Evolutionary conservation across 2,329 filamentous ascomycete species (phyloP).

Genomic region (Aspergillus japonicus): DNA sequence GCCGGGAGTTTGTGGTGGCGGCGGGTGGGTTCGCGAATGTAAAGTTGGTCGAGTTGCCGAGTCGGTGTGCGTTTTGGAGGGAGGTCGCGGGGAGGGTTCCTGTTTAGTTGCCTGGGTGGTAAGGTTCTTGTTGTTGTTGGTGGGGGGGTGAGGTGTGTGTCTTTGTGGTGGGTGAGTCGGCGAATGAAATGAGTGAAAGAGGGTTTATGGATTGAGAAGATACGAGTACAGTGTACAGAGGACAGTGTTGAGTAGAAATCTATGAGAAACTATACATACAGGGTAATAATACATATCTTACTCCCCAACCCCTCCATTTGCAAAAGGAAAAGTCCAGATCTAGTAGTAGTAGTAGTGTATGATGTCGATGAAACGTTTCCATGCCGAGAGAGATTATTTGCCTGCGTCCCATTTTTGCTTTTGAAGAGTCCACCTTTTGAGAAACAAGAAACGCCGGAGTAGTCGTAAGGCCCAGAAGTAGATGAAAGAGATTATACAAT

Average conservation of each 20-base stretch:
- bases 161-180: background rate
- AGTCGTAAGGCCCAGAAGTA: background rate
- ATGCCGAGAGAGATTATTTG: background rate
- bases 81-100: conserved; percentile 48
- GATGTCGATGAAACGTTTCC: background rate
- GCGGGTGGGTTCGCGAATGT: conserved; percentile 47
- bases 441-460: background rate
- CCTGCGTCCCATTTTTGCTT: too few species aligned
- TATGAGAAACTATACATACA: background rate
- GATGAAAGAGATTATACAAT: background rate
- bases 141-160: background rate
- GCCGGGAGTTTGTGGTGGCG: conserved; percentile 54
- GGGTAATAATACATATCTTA: background rate
- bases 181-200: background rate
- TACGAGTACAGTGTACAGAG: too few species aligned
- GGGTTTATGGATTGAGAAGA: too few species aligned
- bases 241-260: background rate
- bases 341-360: background rate
- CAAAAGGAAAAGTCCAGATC: background rate
- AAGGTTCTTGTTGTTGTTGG: too few species aligned
- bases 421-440: too few species aligned
- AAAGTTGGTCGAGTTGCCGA: conserved; percentile 40
- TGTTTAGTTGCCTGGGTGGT: conserved; percentile 34
- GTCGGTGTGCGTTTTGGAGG: conserved; percentile 57
- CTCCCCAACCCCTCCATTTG: too few species aligned